Conservation (phyloP, 2,329 filamentous ascomycete species). For the Cryphonectria nitschkei region DNA sequence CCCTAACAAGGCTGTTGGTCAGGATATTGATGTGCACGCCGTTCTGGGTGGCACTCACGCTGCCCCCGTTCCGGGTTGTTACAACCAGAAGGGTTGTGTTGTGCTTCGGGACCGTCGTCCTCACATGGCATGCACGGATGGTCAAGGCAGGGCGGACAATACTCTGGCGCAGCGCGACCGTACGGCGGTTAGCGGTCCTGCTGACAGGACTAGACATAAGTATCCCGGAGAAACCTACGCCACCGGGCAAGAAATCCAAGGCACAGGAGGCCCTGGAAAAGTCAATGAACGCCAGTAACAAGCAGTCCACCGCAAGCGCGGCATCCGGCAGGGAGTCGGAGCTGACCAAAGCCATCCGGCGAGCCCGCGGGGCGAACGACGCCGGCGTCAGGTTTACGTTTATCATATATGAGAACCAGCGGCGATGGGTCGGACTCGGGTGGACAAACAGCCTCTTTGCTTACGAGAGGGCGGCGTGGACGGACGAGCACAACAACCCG, state of each 20-base stretch:
- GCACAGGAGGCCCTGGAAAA: slow-evolving; percentile 33
- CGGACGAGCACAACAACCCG: slow-evolving; percentile 89
- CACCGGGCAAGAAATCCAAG: slow-evolving; percentile 32
- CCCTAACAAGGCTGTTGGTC: slow-evolving; percentile 86
- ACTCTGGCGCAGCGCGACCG: slow-evolving; percentile 81
- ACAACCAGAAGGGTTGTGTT: slow-evolving; percentile 84
- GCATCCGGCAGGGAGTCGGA: slow-evolving; percentile 46
- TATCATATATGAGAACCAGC: slow-evolving; percentile 93
- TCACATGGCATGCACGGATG: slow-evolving; percentile 92
- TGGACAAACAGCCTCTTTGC: slow-evolving; percentile 93
- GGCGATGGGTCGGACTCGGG: slow-evolving; percentile 90
- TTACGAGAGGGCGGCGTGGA: slow-evolving; percentile 90
- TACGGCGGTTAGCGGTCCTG: slow-evolving; percentile 70
- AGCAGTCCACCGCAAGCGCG: slow-evolving; percentile 39
- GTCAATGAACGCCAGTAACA: slow-evolving; percentile 50
- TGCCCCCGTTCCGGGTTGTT: slow-evolving; percentile 82
- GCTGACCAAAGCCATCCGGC: slow-evolving; percentile 49
- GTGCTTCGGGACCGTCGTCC: slow-evolving; percentile 79
- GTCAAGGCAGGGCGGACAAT: slow-evolving; percentile 84
- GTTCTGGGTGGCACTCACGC: slow-evolving; percentile 80
- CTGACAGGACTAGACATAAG: slow-evolving; percentile 80
- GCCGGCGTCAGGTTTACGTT: slow-evolving; percentile 95
- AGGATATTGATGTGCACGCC: slow-evolving; percentile 87
- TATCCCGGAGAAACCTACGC: slow-evolving; percentile 34
- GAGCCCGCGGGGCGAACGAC: slow-evolving; percentile 54